These are phyloP conservation scores for Cudoniella acicularis DNA, from an alignment of 495 filamentous ascomycete genomes.

Conservation along the genomic window DNA sequence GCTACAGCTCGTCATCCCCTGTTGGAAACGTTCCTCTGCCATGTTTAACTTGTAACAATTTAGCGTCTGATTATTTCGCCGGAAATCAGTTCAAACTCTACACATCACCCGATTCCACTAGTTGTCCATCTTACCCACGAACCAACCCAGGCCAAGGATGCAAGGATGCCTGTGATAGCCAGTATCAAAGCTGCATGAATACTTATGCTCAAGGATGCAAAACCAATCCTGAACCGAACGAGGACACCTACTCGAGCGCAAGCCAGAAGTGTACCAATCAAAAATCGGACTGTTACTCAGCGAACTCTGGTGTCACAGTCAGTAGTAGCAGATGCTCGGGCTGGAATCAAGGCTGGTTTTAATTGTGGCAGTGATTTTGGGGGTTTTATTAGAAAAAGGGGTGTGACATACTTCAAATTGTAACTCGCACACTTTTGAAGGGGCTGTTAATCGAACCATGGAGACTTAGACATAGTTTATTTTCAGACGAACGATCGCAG, in stretches of 20 bases:
- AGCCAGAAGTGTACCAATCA: slow-evolving; percentile 37
- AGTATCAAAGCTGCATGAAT: slow-evolving; percentile 41
- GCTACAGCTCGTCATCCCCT: slow-evolving; percentile 38
- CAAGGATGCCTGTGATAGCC: slow-evolving; percentile 44
- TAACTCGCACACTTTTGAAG: neutral
- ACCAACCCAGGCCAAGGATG: slow-evolving; percentile 31
- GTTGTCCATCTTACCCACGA: slow-evolving; percentile 37
- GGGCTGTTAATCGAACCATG: too few species aligned
- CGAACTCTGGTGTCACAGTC: slow-evolving; percentile 26
- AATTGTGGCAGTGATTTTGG: too few species aligned
- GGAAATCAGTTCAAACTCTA: slow-evolving; percentile 45
- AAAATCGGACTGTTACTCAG: slow-evolving; percentile 35
- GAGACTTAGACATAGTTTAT: too few species aligned
- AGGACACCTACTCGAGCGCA: slow-evolving; percentile 29
- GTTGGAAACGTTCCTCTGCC: slow-evolving; percentile 45
- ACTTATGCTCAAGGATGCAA: slow-evolving; percentile 43
- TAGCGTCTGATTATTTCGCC: slow-evolving; percentile 29
- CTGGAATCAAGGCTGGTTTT: slow-evolving; percentile 21
- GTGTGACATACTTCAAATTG: neutral
- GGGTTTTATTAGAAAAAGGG: too few species aligned
- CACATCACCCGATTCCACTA: slow-evolving; percentile 28
- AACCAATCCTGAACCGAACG: slow-evolving; percentile 16
- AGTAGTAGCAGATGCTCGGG: slow-evolving; percentile 13
- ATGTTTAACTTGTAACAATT: slow-evolving; percentile 48
- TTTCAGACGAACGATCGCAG: too few species aligned